phyloP scores from a whole-genome alignment of 2,329 filamentous ascomycete genomes.

The Aureobasidium sp. region DNA sequence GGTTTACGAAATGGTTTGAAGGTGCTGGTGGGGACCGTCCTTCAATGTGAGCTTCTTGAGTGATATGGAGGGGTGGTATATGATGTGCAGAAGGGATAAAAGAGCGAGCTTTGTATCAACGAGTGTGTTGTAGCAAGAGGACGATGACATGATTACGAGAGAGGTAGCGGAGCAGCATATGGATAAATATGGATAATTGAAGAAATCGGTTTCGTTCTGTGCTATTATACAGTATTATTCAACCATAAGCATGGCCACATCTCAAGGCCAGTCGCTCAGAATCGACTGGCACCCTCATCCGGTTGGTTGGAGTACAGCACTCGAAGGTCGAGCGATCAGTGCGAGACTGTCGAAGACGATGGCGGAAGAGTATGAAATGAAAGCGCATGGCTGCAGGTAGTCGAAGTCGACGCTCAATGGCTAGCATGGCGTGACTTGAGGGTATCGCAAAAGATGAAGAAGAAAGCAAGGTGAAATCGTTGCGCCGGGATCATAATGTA shows the following conservation, averaged over 20 bases:
- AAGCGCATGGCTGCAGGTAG: not conserved
- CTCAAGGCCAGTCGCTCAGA: not conserved
- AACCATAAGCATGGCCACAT: not conserved
- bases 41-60: no score
- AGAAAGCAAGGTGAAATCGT: not conserved
- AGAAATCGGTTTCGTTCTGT: not conserved
- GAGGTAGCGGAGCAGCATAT: not conserved
- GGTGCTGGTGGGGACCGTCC: not conserved
- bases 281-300: not conserved
- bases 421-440: constrained; percentile 17
- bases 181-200: not conserved
- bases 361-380: not conserved
- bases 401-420: constrained; percentile 9
- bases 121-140: no score
- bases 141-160: not conserved
- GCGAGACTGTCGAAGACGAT: not conserved
- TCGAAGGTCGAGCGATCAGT: not conserved
- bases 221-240: constrained; percentile 15
- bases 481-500: not conserved
- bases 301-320: not conserved
- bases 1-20: constrained; percentile 33
- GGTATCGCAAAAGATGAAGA: constrained; percentile 28
- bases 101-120: no score
- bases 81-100: no score
- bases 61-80: no score